Evolutionary conservation across 768 basidiomycete genomes (phyloP), one percentile per base, ranked within the genome.

Genomic region (Suillus cothurnatus): DNA sequence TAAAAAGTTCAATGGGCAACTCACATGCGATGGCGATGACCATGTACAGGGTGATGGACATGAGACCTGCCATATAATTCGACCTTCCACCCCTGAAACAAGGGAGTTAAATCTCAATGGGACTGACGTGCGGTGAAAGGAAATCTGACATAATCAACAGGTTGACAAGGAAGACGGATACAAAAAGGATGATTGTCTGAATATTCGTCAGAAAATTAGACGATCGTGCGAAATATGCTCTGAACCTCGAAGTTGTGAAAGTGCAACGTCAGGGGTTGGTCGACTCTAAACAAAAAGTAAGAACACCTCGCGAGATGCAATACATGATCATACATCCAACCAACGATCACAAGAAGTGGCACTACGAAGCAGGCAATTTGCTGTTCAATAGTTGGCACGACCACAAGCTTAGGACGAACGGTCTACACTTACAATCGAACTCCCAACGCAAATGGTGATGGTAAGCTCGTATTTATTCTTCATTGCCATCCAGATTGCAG

Each of bases 51-150:
- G 63, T 71, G 53, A 66, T 73, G 50, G 61, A 78, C 92, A 95
- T 91, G 50, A 94, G 74, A 39, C 95, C 95, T 79, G 96, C 95
- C 89, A 97, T 92, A 73, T 94, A 95, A 72, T 96, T 95, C 19
- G 91, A 90, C 71, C 89, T 90, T 53, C 94, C 94, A 67, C 93
- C 91, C 79, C 88, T 86, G 69, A 11, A 56, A 31, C 52, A 41
- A 26, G 43, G 49, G n/a, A 64, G 53, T 41, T 61, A 62, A 39
- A 43, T 43, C 39, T 66, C 60, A 23, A 61, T 47, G 34, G 17
- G 7, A 50, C 14, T 8, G 23, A 26, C 15, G 8, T 26, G 15
- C 8, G 3, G 43, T 58, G 50, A 14, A 19, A 49, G 59, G 45
- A 32, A 41, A 45, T 82, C 87, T 55, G 66, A 86, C 87, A 88